A percentile compares a stretch with the other conserved stretches of the same genome.
Conservation (phyloP, 805 yeast species). For the Wickerhamomyces rabaulensis region DNA sequence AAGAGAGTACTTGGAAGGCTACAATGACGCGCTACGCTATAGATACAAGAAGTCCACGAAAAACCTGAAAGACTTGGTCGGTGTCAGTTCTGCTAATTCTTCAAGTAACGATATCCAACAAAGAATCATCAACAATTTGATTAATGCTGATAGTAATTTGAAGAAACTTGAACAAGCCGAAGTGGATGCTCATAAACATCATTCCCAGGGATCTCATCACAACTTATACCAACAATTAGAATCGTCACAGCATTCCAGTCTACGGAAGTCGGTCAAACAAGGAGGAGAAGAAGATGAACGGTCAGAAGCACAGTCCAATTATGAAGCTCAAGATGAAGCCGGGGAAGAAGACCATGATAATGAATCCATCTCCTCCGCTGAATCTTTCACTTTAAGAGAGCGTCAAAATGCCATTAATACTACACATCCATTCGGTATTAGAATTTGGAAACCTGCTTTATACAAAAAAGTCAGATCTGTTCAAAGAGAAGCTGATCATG, state of each 20-base stretch:
- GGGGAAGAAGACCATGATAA: slow-evolving; percentile 18
- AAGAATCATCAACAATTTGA: slow-evolving; percentile 15
- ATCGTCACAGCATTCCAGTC: not conserved
- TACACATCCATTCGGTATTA: slow-evolving; percentile 97
- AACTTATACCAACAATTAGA: slow-evolving; percentile 6
- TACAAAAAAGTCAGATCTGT: slow-evolving; percentile 92
- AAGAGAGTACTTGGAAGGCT: slow-evolving; percentile 65
- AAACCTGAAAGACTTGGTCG: slow-evolving; percentile 11
- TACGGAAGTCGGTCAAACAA: not conserved
- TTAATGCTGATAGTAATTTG: slow-evolving; percentile 22
- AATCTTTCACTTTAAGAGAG: slow-evolving; percentile 83
- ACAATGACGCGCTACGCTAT: slow-evolving; percentile 61
- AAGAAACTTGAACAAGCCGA: slow-evolving; percentile 22
- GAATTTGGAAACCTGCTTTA: slow-evolving; percentile 97
- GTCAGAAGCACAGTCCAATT: slow-evolving; percentile 2
- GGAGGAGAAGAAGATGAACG: not conserved
- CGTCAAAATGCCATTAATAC: slow-evolving; percentile 95
- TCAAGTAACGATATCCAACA: slow-evolving; percentile 5
- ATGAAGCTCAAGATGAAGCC: not conserved
- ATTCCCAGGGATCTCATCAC: slow-evolving; percentile 5
- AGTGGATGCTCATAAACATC: slow-evolving; percentile 17
- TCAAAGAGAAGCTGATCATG: slow-evolving; percentile 85
- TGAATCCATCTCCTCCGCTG: slow-evolving; percentile 50
- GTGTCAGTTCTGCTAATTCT: not conserved
- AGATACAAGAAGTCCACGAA: slow-evolving; percentile 30